Evolutionary conservation across 768 basidiomycete genomes (phyloP).

Genomic region (Russula olivacea): DNA sequence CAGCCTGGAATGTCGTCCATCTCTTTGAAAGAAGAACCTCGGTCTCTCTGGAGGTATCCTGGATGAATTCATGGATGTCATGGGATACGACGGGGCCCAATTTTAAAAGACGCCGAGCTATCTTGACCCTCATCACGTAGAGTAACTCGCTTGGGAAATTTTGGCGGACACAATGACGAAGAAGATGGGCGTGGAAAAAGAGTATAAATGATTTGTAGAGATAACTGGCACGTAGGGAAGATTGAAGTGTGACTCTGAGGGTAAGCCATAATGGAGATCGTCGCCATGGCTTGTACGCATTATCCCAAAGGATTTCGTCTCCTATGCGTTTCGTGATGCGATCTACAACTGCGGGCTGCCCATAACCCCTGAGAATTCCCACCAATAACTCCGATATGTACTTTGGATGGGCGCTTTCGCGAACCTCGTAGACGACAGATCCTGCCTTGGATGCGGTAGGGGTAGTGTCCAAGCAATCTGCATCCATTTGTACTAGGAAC

Average conservation of each 20-base stretch:
- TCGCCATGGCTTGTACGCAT: constrained; percentile 41
- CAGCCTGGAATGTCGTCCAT: constrained; percentile 9
- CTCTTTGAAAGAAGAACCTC: constrained; percentile 3
- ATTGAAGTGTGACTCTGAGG: constrained; percentile 40
- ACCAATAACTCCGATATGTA: constrained; percentile 47
- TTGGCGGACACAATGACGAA: constrained; percentile 25
- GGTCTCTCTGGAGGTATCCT: not conserved
- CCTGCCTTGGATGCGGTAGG: constrained; percentile 35
- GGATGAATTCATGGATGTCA: not conserved
- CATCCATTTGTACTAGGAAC: constrained; percentile 37
- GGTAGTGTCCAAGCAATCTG: constrained; percentile 33
- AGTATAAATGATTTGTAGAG: constrained; percentile 47
- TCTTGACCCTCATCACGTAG: constrained; percentile 30
- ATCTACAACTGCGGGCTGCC: constrained; percentile 30
- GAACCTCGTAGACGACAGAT: constrained; percentile 30
- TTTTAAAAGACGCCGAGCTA: constrained; percentile 26
- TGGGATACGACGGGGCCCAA: constrained; percentile 12
- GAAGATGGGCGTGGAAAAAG: constrained; percentile 30
- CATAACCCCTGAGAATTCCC: constrained; percentile 41
- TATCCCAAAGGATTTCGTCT: constrained; percentile 43
- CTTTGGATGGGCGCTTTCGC: constrained; percentile 40
- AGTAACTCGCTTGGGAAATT: constrained; percentile 31
- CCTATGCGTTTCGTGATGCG: constrained; percentile 39
- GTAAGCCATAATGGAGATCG: constrained; percentile 48
- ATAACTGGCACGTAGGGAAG: constrained; percentile 20